A percentile compares a stretch with the other conserved stretches of the same genome.
Conservation (phyloP, 192 early-diverging fungal genomes). For the Podila epicladia region DNA sequence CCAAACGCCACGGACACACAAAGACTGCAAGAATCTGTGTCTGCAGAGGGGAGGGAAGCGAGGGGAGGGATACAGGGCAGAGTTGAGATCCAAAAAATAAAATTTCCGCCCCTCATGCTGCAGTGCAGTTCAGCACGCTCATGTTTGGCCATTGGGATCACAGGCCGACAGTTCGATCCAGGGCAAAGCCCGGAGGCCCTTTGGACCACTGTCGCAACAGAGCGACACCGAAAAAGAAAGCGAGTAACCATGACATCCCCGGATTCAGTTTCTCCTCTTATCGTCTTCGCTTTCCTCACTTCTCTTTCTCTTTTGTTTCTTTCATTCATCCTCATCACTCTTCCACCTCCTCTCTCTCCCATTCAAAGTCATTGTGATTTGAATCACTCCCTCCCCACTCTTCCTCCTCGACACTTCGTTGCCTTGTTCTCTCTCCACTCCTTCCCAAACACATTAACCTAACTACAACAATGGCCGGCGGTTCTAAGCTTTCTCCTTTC, state of each 20-base stretch:
- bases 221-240: constrained; percentile 14
- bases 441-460: not conserved
- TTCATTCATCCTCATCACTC: constrained; percentile 1
- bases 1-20: too few species aligned
- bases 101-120: too few species aligned
- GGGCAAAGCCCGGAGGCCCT: not conserved
- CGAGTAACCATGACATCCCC: not conserved
- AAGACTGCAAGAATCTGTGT: too few species aligned
- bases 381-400: not conserved
- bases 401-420: not conserved
- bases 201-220: constrained; percentile 22
- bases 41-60: too few species aligned
- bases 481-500: constrained; percentile 76
- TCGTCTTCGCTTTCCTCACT: not conserved
- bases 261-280: not conserved
- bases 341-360: not conserved
- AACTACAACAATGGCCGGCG: constrained; percentile 35
- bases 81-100: too few species aligned
- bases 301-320: not conserved
- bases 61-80: too few species aligned
- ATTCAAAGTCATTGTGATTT: not conserved
- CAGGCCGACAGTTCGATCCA: constrained; percentile 11
- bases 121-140: not conserved
- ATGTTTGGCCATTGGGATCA: constrained; percentile 5
- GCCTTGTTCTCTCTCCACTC: constrained; percentile 3